Conservation (phyloP, 202 grass and related monocot species). For the Carex arenaria region DNA sequence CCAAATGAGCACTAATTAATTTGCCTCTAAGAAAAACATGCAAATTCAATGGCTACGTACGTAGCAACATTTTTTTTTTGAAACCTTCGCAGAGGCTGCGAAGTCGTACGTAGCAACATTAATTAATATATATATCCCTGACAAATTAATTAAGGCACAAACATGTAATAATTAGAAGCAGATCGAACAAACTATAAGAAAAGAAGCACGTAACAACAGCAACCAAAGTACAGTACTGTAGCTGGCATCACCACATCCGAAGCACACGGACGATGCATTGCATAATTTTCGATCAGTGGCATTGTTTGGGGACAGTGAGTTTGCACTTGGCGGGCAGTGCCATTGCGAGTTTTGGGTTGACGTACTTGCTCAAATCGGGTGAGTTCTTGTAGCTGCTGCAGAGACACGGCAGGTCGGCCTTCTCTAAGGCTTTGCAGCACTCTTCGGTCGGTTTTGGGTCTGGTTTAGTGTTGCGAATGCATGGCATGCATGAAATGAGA, state of each 20-base stretch:
- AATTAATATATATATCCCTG: background rate
- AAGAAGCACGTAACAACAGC: background rate
- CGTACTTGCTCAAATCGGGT: background rate
- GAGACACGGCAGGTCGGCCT: conserved; percentile 1
- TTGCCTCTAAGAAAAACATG: background rate
- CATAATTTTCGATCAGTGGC: background rate
- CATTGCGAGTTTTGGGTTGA: background rate
- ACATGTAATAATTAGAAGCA: background rate
- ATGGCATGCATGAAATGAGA: conserved; percentile 8
- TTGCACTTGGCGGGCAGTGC: conserved; percentile 5
- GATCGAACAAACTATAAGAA: background rate
- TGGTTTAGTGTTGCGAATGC: background rate
- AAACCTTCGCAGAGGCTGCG: too few relatives aligned
- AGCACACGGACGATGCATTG: background rate
- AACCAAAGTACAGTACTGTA: background rate
- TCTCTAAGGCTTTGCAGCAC: conserved; percentile 12
- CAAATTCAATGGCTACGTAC: background rate
- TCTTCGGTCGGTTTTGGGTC: background rate
- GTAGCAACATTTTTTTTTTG: too few relatives aligned
- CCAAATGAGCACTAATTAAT: background rate
- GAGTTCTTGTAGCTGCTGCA: conserved; percentile 21
- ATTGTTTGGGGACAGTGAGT: background rate
- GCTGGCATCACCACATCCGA: background rate
- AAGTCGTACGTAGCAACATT: too few relatives aligned
- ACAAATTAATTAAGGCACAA: background rate